phyloP scores from a whole-genome alignment of 2,329 filamentous ascomycete genomes.

The Dendrostoma leiphaemia region DNA sequence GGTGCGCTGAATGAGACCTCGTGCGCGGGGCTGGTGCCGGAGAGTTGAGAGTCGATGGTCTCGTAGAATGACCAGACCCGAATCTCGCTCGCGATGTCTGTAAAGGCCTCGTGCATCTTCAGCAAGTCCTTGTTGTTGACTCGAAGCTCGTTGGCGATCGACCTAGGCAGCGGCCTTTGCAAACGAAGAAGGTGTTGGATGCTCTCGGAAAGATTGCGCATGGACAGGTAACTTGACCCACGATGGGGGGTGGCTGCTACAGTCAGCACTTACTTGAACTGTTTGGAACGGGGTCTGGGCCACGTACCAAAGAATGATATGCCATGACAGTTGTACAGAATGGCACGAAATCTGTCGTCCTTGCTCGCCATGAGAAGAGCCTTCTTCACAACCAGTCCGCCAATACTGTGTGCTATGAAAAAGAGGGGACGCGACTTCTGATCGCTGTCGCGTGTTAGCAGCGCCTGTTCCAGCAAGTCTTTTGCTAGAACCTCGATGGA shows the following conservation, averaged over 20 bases:
- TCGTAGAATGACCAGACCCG: constrained; percentile 64
- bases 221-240: constrained; percentile 62
- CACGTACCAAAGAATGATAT: constrained; percentile 57
- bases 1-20: constrained; percentile 59
- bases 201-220: constrained; percentile 52
- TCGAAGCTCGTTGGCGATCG: constrained; percentile 48
- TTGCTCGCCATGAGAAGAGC: constrained; percentile 48
- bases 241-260: constrained; percentile 55
- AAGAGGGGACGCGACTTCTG: constrained; percentile 49
- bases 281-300: no score
- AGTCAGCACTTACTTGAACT: constrained; percentile 14
- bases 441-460: constrained; percentile 27
- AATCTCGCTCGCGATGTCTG: constrained; percentile 54
- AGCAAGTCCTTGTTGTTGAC: constrained; percentile 49
- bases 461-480: constrained; percentile 44
- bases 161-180: constrained; percentile 46
- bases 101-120: constrained; percentile 53
- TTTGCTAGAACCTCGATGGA: constrained; percentile 45
- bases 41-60: constrained; percentile 57
- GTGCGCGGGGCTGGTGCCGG: constrained; percentile 31
- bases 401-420: constrained; percentile 61
- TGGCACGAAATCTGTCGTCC: constrained; percentile 35
- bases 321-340: constrained; percentile 57
- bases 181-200: constrained; percentile 53
- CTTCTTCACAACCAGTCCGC: constrained; percentile 58